Evolutionary conservation across 305 asterid genomes (phyloP), one percentile per base, ranked within the genome.

Genomic region (Fraxinus dipetala): DNA sequence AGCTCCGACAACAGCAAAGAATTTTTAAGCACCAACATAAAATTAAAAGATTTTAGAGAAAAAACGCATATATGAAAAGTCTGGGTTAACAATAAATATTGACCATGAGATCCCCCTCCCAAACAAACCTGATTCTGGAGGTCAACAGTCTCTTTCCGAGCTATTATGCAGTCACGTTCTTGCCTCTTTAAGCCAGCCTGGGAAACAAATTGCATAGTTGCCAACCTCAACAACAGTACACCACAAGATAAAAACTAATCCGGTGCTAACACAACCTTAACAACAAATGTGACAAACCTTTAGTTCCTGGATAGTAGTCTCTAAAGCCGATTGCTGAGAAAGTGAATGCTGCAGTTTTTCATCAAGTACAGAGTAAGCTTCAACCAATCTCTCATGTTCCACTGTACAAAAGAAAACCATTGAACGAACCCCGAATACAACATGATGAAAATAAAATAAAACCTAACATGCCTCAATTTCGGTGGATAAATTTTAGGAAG

Each of bases 121-220:
- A 85, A 51, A 40, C 74, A 76, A 61, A 94, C 99, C 98, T 96
- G 98, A 83, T 90, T 91, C 86, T 93, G 97, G 86, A 96, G 98
- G 88, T 94, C 97, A 84, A 81, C 74, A 69, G 86, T 86, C 92
- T 93, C 98, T 83, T 87, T 90, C 88, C 92, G 94, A 84, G 98
- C 90, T 81, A 84, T 79, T 83, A 83, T 91, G 88, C 83, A 82
- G 77, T 92, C 98, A 13, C 99, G 97, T 79, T 93, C 97, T 85
- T 87, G 94, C 89, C 90, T 90, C 89, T 89, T 92, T 88, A 92
- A 78, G 85, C 86, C 90, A 80, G 95, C 98, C 97, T 93, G 88
- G 31, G 85, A 40, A 40, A 40, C 16, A 43, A 43, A 43, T 43
- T 43, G n/a, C 16, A 43, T 10, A 45, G 54, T 30, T 72, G 76